A percentile compares a stretch with the other conserved stretches of the same genome.
phyloP scores from a whole-genome alignment of 768 basidiomycete species.

The Podaxis sp. region DNA sequence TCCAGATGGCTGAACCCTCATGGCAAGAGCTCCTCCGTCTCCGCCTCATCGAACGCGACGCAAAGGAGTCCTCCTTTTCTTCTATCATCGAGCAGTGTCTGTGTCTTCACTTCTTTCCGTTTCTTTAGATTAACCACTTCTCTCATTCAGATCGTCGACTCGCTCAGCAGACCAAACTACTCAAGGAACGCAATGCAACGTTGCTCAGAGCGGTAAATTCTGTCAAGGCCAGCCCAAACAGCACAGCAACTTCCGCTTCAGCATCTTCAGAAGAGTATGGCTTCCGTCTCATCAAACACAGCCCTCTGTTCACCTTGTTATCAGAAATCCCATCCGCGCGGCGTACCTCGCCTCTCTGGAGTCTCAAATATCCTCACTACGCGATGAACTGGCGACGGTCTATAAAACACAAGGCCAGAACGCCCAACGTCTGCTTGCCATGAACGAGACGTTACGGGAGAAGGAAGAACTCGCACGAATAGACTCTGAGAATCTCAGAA shows the following conservation, averaged over 20 bases:
- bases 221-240: constrained; percentile 61
- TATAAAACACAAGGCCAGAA: constrained; percentile 98
- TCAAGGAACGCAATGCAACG: constrained; percentile 91
- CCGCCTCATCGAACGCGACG: constrained; percentile 82
- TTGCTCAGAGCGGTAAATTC: constrained; percentile 82
- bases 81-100: constrained; percentile 91
- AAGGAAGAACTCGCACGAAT: constrained; percentile 86
- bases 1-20: constrained; percentile 71
- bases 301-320: constrained; percentile 20
- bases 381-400: constrained; percentile 89
- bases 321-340: constrained; percentile 79
- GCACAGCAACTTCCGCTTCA: constrained; percentile 60
- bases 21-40: constrained; percentile 84
- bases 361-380: constrained; percentile 87
- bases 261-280: constrained; percentile 73
- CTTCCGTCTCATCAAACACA: constrained; percentile 9
- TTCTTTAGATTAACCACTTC: constrained; percentile 17
- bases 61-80: constrained; percentile 76
- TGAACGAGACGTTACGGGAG: constrained; percentile 94
- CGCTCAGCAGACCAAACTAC: constrained; percentile 86
- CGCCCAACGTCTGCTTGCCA: constrained; percentile 85
- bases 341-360: constrained; percentile 93
- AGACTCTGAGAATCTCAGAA: constrained; percentile 78
- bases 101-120: constrained; percentile 28
- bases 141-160: constrained; percentile 74